These are phyloP conservation scores for Floccularia luteovirens DNA, from an alignment of 768 basidiomycete genomes.

Conservation along the genomic window DNA sequence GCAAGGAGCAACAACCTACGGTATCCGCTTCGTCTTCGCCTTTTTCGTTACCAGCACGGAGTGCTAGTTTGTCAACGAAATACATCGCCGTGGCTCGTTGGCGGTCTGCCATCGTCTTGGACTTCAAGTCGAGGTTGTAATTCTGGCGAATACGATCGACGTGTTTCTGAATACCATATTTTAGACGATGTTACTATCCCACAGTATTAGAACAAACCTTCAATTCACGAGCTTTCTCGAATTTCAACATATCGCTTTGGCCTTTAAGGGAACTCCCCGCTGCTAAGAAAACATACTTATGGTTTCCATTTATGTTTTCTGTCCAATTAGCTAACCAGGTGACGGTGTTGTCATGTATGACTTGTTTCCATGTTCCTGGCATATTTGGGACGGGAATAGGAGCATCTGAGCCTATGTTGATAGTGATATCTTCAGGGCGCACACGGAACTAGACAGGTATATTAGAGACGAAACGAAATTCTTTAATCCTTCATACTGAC, in stretches of 20 bases:
- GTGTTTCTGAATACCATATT: constrained; percentile 49
- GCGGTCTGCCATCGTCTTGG: constrained; percentile 89
- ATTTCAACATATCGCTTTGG: constrained; percentile 95
- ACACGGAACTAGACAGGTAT: constrained; percentile 62
- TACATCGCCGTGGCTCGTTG: constrained; percentile 99
- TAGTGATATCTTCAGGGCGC: constrained; percentile 87
- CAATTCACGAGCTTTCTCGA: constrained; percentile 94
- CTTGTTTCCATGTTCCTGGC: constrained; percentile 84
- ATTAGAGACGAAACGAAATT: constrained; percentile 2
- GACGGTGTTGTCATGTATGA: constrained; percentile 91
- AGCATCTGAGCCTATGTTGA: constrained; percentile 82
- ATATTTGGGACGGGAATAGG: constrained; percentile 83
- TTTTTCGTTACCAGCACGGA: constrained; percentile 99
- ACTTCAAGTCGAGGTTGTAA: constrained; percentile 77
- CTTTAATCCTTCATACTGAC: constrained; percentile 29
- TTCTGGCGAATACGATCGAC: constrained; percentile 89
- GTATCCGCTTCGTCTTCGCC: constrained; percentile 99
- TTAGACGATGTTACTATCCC: not conserved
- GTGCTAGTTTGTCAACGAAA: constrained; percentile 93
- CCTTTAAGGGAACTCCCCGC: constrained; percentile 98
- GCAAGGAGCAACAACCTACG: constrained; percentile 96
- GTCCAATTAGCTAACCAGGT: constrained; percentile 99
- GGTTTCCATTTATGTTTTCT: constrained; percentile 92
- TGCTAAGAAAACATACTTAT: constrained; percentile 97
- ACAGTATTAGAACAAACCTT: constrained; percentile 46